A percentile compares a stretch with the other conserved stretches of the same genome.
These are phyloP conservation scores for Rosa persica DNA, from an alignment of 306 rosid genomes.

Conservation along the genomic window DNA sequence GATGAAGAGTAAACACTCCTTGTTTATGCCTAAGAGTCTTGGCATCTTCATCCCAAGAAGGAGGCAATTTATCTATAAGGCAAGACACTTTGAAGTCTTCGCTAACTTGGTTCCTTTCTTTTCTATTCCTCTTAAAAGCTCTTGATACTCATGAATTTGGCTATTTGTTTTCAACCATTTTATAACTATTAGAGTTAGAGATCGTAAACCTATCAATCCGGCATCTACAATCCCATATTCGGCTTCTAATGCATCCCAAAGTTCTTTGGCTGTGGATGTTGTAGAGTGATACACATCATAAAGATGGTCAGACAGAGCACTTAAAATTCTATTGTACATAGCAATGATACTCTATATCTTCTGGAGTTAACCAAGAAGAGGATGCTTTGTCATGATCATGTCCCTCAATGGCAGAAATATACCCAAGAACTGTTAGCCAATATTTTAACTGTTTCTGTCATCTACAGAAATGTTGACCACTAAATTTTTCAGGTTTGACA, in stretches of 20 bases:
- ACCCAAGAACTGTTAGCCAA: not conserved
- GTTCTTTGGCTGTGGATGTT: not conserved
- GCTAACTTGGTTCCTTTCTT: not conserved
- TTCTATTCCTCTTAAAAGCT: not conserved
- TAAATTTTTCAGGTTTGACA: not conserved
- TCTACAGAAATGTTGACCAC: not conserved
- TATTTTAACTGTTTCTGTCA: constrained; percentile 8
- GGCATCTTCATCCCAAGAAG: not conserved
- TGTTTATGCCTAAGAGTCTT: not conserved
- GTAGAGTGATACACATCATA: constrained; percentile 2
- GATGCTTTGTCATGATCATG: no score
- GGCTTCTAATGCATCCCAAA: not conserved
- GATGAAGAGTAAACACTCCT: not conserved
- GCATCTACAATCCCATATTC: not conserved
- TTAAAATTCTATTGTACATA: constrained; percentile 10
- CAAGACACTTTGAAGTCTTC: not conserved
- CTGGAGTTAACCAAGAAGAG: no score
- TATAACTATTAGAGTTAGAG: not conserved
- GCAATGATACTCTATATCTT: no score
- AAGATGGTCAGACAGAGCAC: not conserved
- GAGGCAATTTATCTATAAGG: not conserved
- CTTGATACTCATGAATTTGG: not conserved
- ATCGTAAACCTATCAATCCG: not conserved
- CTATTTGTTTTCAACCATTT: not conserved
- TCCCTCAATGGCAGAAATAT: not conserved